Evolutionary conservation across 352 stramenopile species (phyloP).

Genomic region (Phytopythium aichiense): DNA sequence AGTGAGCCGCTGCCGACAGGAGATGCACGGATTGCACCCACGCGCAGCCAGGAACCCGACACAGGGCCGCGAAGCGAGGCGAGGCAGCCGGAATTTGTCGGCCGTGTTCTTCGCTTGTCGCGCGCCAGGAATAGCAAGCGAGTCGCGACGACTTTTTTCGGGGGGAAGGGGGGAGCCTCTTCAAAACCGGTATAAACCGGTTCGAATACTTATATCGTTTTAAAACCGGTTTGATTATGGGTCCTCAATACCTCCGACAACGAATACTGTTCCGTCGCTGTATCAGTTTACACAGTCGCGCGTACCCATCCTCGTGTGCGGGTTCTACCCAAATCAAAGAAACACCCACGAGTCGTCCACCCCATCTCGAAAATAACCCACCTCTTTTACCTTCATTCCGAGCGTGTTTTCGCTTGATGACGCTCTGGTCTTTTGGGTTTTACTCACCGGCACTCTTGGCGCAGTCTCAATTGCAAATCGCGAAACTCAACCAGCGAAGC

Average conservation of each 20-base stretch:
- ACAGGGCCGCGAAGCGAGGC: neutral
- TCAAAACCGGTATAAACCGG: neutral
- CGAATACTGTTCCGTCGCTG: neutral
- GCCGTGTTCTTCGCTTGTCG: neutral
- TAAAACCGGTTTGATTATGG: neutral
- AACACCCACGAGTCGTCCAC: neutral
- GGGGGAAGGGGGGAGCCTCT: neutral
- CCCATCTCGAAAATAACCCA: neutral
- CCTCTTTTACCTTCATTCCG: neutral
- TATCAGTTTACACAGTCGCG: neutral
- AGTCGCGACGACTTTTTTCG: neutral
- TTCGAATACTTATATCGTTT: neutral
- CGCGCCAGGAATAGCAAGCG: neutral
- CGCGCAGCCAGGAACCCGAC: neutral
- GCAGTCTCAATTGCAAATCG: conserved; percentile 6
- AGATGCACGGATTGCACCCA: neutral
- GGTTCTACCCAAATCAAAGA: neutral
- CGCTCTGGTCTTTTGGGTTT: neutral
- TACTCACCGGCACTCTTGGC: neutral
- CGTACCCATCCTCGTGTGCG: neutral
- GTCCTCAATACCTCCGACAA: neutral
- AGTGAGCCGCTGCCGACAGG: neutral
- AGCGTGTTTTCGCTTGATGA: neutral
- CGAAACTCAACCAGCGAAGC: conserved; percentile 12
- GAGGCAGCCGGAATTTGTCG: neutral